Conservation (phyloP, 768 basidiomycete genomes). For the Cyclocybe aegerita region DNA sequence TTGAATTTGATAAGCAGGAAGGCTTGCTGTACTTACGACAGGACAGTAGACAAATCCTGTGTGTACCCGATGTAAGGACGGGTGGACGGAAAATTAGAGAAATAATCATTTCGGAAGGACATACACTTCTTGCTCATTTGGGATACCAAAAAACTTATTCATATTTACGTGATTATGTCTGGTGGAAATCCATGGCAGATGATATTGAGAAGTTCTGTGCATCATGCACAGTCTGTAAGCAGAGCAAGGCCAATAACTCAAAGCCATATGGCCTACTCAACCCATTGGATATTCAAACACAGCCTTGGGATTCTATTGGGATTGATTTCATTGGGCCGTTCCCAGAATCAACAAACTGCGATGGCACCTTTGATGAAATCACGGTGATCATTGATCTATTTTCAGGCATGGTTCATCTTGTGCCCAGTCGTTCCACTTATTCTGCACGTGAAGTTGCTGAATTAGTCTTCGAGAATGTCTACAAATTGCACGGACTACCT, state of each 20-base stretch:
- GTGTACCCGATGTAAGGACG: neutral
- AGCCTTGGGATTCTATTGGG: slow-evolving; percentile 10
- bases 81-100: slow-evolving; percentile 1
- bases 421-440: slow-evolving; percentile 3
- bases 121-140: slow-evolving; percentile 4
- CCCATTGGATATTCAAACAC: slow-evolving; percentile 4
- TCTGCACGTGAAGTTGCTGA: slow-evolving; percentile 5
- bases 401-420: slow-evolving; percentile 6
- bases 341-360: slow-evolving; percentile 4
- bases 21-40: slow-evolving; percentile 4
- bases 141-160: slow-evolving; percentile 1
- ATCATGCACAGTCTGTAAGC: slow-evolving; percentile 3
- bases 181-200: slow-evolving; percentile 7
- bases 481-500: slow-evolving; percentile 7
- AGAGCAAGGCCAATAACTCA: slow-evolving; percentile 1
- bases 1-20: slow-evolving; percentile 3
- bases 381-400: slow-evolving; percentile 2
- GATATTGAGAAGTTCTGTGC: slow-evolving; percentile 5
- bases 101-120: slow-evolving; percentile 6
- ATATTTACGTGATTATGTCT: slow-evolving; percentile 4
- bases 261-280: slow-evolving; percentile 14
- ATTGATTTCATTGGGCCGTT: slow-evolving; percentile 12
- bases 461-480: slow-evolving; percentile 5
- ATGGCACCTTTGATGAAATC: slow-evolving; percentile 4
- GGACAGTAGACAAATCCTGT: neutral